Evolutionary conservation across 768 basidiomycete species (phyloP).

Genomic region (Daedalea quercina): DNA sequence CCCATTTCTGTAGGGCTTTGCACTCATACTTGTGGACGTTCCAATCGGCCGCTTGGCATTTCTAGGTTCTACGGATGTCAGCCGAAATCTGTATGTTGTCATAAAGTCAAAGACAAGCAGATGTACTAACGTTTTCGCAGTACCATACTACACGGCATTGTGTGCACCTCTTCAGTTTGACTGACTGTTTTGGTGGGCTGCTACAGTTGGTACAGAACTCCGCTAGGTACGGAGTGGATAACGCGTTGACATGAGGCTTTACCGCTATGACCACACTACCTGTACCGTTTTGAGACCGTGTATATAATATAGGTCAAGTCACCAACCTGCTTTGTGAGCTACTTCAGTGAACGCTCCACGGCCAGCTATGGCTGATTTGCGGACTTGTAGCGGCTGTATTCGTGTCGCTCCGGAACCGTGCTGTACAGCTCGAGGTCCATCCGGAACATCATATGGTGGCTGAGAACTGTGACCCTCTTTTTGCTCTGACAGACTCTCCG

Average conservation of each 20-base stretch:
- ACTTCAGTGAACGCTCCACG: constrained; percentile 40
- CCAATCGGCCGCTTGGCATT: constrained; percentile 76
- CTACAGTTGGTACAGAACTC: constrained; percentile 69
- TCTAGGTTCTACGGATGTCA: constrained; percentile 27
- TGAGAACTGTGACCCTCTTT: background rate
- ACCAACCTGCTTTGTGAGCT: constrained; percentile 31
- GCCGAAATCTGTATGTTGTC: background rate
- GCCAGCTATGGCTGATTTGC: constrained; percentile 30
- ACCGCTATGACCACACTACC: constrained; percentile 53
- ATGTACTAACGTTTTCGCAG: constrained; percentile 56
- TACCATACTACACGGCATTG: constrained; percentile 68
- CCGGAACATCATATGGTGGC: background rate
- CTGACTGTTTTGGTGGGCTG: constrained; percentile 24
- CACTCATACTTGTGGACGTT: constrained; percentile 74
- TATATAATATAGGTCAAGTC: background rate
- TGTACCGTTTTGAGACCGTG: constrained; percentile 21
- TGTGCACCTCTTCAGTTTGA: constrained; percentile 61
- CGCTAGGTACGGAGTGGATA: constrained; percentile 57
- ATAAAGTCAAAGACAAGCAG: constrained; percentile 1
- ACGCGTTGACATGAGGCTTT: constrained; percentile 53
- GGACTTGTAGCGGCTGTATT: constrained; percentile 37
- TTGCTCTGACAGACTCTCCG: background rate
- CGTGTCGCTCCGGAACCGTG: constrained; percentile 24
- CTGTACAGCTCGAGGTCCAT: background rate
- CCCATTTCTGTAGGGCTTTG: constrained; percentile 54